phyloP scores from a whole-genome alignment of 306 rosid species.

The Trifolium subterraneum region DNA sequence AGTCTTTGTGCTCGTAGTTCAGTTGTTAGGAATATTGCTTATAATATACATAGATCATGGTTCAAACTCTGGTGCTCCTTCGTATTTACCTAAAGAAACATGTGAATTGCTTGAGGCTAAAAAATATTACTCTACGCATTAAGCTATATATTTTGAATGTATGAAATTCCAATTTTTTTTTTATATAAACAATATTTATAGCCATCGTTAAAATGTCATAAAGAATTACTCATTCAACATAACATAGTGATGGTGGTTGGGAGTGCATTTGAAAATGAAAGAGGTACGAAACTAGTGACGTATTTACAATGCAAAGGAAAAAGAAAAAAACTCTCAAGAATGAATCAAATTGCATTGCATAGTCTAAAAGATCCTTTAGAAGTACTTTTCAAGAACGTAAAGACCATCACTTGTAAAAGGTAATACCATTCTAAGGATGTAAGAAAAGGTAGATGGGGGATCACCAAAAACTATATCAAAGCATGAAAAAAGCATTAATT shows the following conservation, averaged over 20 bases:
- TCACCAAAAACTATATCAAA: conserved; percentile 37
- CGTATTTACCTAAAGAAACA: too few species aligned
- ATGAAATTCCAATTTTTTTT: background rate
- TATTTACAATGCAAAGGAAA: conserved; percentile 35
- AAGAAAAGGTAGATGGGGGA: conserved; percentile 42
- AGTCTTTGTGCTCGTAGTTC: too few species aligned
- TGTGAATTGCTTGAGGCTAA: background rate
- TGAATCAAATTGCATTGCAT: conserved; percentile 26
- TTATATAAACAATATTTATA: conserved; percentile 2
- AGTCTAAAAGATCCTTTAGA: conserved; percentile 30
- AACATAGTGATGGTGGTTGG: conserved; percentile 40
- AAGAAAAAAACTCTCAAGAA: conserved; percentile 29
- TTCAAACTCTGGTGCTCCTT: too few species aligned
- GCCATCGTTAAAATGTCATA: background rate
- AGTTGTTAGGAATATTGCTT: too few species aligned
- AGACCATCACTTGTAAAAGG: conserved; percentile 44
- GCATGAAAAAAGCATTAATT: conserved; percentile 43
- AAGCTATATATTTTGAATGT: background rate
- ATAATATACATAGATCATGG: too few species aligned
- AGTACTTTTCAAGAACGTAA: conserved; percentile 34
- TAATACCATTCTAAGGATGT: conserved; percentile 35
- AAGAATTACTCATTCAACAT: conserved; percentile 5
- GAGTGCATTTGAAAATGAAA: conserved; percentile 33
- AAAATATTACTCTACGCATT: background rate
- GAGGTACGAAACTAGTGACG: conserved; percentile 43